phyloP scores from a whole-genome alignment of 768 basidiomycete genomes.

The Podaxis sp. region DNA sequence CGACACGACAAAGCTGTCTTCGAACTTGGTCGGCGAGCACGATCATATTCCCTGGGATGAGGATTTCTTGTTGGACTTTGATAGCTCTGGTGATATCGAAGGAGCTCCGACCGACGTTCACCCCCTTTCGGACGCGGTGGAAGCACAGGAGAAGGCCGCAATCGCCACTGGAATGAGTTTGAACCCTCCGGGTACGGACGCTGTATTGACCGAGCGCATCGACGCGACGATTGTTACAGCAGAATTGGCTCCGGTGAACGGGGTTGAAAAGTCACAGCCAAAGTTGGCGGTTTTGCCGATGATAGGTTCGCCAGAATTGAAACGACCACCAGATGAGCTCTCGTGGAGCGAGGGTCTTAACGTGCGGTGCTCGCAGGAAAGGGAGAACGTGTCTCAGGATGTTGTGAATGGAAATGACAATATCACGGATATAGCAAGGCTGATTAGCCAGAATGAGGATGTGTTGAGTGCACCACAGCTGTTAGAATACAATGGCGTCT shows the following conservation, averaged over 20 bases:
- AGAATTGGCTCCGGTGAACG: not conserved
- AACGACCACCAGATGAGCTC: not conserved
- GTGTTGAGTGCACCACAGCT: slow-evolving; percentile 18
- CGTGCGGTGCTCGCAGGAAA: not conserved
- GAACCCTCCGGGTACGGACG: not conserved
- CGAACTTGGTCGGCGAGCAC: not conserved
- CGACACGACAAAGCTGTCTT: not conserved
- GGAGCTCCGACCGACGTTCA: not conserved
- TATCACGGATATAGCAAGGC: not conserved
- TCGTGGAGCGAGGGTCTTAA: not conserved
- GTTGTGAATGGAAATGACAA: not conserved
- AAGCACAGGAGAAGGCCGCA: not conserved
- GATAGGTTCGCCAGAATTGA: not conserved
- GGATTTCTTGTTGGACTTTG: not conserved
- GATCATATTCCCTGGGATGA: not conserved
- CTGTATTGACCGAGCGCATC: not conserved
- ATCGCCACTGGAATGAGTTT: not conserved
- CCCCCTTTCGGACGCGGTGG: not conserved
- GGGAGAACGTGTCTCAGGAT: not conserved
- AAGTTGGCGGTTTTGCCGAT: not conserved
- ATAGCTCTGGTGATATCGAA: not conserved
- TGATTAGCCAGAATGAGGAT: not conserved
- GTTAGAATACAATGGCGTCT: slow-evolving; percentile 25
- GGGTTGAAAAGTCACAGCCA: not conserved
- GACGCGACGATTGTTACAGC: not conserved